Base-by-base conservation (phyloP, 2,329 filamentous ascomycete species). In the Beauveria australis region DNA sequence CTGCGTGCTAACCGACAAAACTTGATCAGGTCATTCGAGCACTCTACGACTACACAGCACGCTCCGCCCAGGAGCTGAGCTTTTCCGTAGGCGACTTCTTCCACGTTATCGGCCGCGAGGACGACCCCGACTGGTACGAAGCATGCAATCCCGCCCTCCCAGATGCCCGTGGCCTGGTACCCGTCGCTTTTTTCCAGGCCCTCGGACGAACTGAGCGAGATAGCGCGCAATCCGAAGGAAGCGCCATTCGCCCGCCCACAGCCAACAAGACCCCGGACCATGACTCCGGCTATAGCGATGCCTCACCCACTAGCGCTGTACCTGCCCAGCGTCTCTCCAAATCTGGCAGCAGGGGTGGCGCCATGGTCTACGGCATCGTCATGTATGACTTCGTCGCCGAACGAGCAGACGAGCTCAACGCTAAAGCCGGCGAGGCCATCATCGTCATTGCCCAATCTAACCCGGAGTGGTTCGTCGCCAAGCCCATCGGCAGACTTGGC, bases 391-490 rank as follows among this genome's bases (percentile, higher is more conserved):
- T 99, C 75, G 86, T 90, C 67, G 94, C 94, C 0, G 93, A 97
- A 75, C 81, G 93, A 61, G 89, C 92, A n/a, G 94, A 99, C 73
- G 94, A 99, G 76, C 77, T 99, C 62, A 92, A 97, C 67, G 94
- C 94, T 53, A 95, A 96, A 74, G 89, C 91, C 52, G 93, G 92
- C 61, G 94, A 99, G 75, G 91, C 92, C 58, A 97, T 99, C 70
- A 97, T 99, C 66, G 92, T 99, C 59, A 97, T 97, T 71, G 94
- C 94, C 49, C 94, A 97, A 74, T 97, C 93, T 7, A 97, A 97
- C 70, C 91, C 93, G 5, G 94, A 99, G 75, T 99, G 94, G 94
- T 97, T 97, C 70, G 93, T 99, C 63, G 94, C 94, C 55, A 99
- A 99, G 76, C 94, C 94, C n/a, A 99, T 99, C 72, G 93, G 92